Evolutionary conservation across 768 basidiomycete genomes (phyloP).

Genomic region (Boletus pseudopeckii): DNA sequence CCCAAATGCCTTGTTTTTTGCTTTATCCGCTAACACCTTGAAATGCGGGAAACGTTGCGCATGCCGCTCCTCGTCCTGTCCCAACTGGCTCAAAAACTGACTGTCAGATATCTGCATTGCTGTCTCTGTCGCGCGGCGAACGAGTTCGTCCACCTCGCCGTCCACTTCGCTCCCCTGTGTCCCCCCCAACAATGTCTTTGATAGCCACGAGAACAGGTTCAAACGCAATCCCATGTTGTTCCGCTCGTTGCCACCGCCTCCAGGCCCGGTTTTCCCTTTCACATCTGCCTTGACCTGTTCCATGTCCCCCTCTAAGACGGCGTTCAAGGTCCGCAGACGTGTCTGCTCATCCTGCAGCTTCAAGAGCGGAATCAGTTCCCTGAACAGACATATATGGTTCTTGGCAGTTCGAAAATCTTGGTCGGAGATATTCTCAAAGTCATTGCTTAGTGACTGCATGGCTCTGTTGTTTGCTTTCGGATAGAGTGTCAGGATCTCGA

Average conservation of each 20-base stretch:
- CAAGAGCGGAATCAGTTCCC: background rate
- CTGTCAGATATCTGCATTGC: slow-evolving; percentile 6
- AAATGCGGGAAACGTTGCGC: background rate
- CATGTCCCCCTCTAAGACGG: background rate
- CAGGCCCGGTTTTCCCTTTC: no score
- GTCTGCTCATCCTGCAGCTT: background rate
- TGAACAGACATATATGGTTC: slow-evolving; percentile 10
- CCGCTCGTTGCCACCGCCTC: background rate
- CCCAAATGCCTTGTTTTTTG: background rate
- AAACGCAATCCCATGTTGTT: background rate
- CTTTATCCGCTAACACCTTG: background rate
- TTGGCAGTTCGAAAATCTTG: slow-evolving; percentile 14
- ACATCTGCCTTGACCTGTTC: slow-evolving; percentile 2
- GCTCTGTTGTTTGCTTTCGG: slow-evolving; percentile 12
- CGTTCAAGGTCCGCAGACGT: background rate
- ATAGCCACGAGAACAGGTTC: background rate
- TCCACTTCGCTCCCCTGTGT: background rate
- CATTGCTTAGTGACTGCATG: background rate
- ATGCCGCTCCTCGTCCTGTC: background rate
- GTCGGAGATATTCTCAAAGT: slow-evolving; percentile 4
- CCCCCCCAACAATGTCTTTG: background rate
- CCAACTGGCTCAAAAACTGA: slow-evolving; percentile 13
- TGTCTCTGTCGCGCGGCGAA: background rate
- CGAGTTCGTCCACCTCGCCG: background rate
- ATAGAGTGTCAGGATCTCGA: background rate